phyloP scores from a whole-genome alignment of 2,329 filamentous ascomycete genomes.

The Ceratocystis cacaofunesta region DNA sequence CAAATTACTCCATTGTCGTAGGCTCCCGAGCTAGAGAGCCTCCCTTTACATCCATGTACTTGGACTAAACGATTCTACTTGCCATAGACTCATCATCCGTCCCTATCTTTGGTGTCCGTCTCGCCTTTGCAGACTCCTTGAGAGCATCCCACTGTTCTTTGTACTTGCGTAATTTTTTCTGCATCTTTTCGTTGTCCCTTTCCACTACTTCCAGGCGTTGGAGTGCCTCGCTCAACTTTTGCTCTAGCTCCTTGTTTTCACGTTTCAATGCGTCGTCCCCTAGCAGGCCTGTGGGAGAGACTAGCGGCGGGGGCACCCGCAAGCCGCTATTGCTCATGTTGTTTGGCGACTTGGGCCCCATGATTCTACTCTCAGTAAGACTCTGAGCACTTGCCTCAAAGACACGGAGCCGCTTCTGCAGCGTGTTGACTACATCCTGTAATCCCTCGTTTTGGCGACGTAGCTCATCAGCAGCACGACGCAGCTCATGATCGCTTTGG shows the following conservation, averaged over 20 bases:
- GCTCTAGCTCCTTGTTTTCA: conserved; percentile 51
- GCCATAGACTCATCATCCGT: conserved; percentile 11
- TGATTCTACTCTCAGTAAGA: conserved; percentile 67
- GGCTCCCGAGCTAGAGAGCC: not conserved
- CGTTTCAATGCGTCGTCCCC: conserved; percentile 28
- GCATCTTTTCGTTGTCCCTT: conserved; percentile 40
- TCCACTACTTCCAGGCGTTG: conserved; percentile 54
- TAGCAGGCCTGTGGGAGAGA: conserved; percentile 4
- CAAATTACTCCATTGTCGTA: not conserved
- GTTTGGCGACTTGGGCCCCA: conserved; percentile 40
- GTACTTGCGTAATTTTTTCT: conserved; percentile 42
- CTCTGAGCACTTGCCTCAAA: conserved; percentile 89
- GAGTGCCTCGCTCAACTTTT: conserved; percentile 41
- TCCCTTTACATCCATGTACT: not conserved
- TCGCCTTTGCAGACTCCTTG: conserved; percentile 45
- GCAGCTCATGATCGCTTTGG: conserved; percentile 42
- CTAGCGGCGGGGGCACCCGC: conserved; percentile 15
- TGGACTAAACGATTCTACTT: conserved; percentile 8
- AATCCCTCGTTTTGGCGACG: conserved; percentile 76
- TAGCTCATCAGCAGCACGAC: conserved; percentile 55
- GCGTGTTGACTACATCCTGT: conserved; percentile 70
- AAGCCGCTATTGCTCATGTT: conserved; percentile 20
- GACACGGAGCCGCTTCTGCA: conserved; percentile 74
- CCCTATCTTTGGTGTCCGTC: conserved; percentile 22
- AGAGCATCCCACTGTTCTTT: conserved; percentile 46